Base-by-base conservation (phyloP, 805 yeast species). In the Cephaloascus albidus region DNA sequence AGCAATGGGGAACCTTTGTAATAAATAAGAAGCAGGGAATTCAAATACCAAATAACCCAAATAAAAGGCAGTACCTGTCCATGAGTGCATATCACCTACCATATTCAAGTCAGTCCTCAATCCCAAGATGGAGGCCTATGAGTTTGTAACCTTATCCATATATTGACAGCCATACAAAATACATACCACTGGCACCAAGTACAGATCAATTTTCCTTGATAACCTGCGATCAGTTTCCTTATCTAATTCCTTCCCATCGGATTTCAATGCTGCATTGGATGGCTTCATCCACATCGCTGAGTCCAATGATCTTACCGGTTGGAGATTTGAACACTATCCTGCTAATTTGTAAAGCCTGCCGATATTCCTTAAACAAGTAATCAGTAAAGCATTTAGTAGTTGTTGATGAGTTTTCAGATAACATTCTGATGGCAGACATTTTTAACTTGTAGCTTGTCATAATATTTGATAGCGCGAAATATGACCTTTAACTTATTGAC, bases 71-170 rank as follows among this genome's bases (percentile, higher is more conserved):
- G 59, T 51, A n/a, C 58, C 56, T 8, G 53, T 55, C 58, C 58
- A 53, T 10, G 54, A 46, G 38, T 53, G 53, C 20, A 46, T 41
- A 36, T 50, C 49, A 15, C 57, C 58, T 10, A 18, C 39, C 27
- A 55, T 46, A 14, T 44, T 42, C 35, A 54, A 44, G 41, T 55
- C 60, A 18, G 49, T 53, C 44, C 61, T 56, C 37, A 71, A 56
- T 36, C 77, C 81, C 69, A 70, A 63, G 31, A 77, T 67, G 4
- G 79, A 67, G 1, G 80, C 76, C 36, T 67, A 70, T 18, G 74
- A 61, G 36, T 63, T 68, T 3, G 81, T 59, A 17, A 61, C 57
- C 51, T 79, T 79, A 57, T 79, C 86, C 78, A 79, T 72, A 45
- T 64, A 73, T 53, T 77, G 83, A 17, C 70, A 53, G 12, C 73